Base-by-base conservation (phyloP, 192 early-diverging fungal species). In the Globomyces pollinis-pini region DNA sequence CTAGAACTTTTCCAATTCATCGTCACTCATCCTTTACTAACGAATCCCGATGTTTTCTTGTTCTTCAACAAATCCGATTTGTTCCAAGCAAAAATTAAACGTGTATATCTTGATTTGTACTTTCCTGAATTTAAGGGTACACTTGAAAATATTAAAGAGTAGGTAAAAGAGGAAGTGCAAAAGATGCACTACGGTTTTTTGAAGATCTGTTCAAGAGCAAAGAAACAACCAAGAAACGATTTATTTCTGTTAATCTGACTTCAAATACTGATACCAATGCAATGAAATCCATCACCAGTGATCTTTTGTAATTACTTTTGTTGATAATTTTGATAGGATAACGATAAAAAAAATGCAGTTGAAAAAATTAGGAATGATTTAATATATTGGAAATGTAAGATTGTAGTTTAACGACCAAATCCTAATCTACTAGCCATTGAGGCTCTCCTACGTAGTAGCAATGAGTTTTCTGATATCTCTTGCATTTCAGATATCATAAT, bases 301-400 rank as follows among this genome's bases (percentile, higher is more conserved):
- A 36, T 15, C 4, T 55, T 23, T 41, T 55, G 53, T 55, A 55
- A 55, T 6, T 55, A n/a, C n/a, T n/a, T n/a, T n/a, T n/a, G n/a
- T n/a, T n/a, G n/a, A n/a, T n/a, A n/a, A n/a, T n/a, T n/a, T n/a
- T n/a, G n/a, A n/a, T n/a, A n/a, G n/a, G n/a, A n/a, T n/a, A n/a
- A n/a, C n/a, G n/a, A n/a, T n/a, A n/a, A n/a, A n/a, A n/a, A n/a
- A n/a, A n/a, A n/a, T n/a, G n/a, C n/a, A n/a, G n/a, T n/a, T n/a
- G n/a, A n/a, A n/a, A n/a, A n/a, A n/a, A n/a, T n/a, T n/a, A n/a
- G n/a, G n/a, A n/a, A n/a, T n/a, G n/a, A n/a, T n/a, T n/a, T n/a
- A n/a, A n/a, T n/a, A n/a, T n/a, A n/a, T n/a, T n/a, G n/a, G n/a
- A n/a, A n/a, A n/a, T n/a, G n/a, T n/a, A n/a, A n/a, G n/a, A n/a